Conservation (phyloP, 768 basidiomycete genomes). For the Phaeotremella fagi region DNA sequence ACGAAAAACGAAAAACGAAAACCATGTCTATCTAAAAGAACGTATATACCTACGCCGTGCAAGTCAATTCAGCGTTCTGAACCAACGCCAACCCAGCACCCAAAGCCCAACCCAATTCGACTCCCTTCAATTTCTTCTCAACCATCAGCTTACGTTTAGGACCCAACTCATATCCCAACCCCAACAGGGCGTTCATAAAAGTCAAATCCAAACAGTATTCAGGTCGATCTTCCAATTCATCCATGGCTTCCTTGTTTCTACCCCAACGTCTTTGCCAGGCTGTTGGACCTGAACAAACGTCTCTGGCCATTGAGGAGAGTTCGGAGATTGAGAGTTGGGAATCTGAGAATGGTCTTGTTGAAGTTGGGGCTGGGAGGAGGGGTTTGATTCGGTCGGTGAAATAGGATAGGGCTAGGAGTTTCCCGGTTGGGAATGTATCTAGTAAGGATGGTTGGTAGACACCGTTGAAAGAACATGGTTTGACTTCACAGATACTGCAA, state of each 20-base stretch:
- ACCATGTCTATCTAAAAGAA: neutral
- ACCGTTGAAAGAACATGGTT: constrained; percentile 95
- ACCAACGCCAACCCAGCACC: constrained; percentile 58
- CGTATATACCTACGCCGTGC: constrained; percentile 45
- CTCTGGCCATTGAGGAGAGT: constrained; percentile 61
- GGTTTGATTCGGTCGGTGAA: constrained; percentile 92
- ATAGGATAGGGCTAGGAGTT: constrained; percentile 88
- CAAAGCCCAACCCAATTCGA: constrained; percentile 90
- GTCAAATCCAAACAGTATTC: constrained; percentile 96
- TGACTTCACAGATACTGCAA: constrained; percentile 69
- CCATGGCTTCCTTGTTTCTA: constrained; percentile 52
- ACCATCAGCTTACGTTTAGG: constrained; percentile 60
- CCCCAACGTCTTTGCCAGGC: constrained; percentile 55
- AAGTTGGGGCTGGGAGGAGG: constrained; percentile 54
- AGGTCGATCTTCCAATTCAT: constrained; percentile 72
- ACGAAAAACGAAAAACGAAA: no score
- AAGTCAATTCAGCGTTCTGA: constrained; percentile 45
- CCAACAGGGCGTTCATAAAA: constrained; percentile 83
- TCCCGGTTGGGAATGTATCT: constrained; percentile 80
- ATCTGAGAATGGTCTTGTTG: constrained; percentile 25
- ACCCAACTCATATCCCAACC: constrained; percentile 84
- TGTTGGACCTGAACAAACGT: constrained; percentile 66
- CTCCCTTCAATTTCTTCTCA: constrained; percentile 80
- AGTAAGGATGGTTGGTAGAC: constrained; percentile 92
- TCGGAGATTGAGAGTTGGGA: constrained; percentile 54